These are phyloP conservation scores for Daedalea quercina DNA, from an alignment of 768 basidiomycete species.

Conservation along the genomic window DNA sequence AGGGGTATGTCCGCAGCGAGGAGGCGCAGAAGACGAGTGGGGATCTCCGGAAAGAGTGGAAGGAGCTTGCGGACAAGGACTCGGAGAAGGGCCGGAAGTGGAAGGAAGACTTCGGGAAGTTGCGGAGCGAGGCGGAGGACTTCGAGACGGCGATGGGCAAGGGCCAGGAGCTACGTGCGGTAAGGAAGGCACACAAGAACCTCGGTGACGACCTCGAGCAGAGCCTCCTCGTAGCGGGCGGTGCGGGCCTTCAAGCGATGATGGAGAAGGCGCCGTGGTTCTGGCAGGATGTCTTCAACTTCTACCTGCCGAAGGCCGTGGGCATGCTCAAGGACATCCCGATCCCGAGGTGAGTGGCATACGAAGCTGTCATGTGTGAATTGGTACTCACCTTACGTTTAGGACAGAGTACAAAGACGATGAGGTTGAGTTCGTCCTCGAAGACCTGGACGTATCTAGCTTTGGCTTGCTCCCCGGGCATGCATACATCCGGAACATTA, in stretches of 20 bases:
- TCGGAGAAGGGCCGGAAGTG: conserved; percentile 40
- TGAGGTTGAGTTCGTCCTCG: conserved; percentile 68
- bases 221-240: conserved; percentile 32
- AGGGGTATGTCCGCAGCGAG: conserved; percentile 47
- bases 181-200: conserved; percentile 41
- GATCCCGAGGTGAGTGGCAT: conserved; percentile 50
- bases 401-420: conserved; percentile 69
- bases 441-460: conserved; percentile 65
- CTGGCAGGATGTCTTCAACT: conserved; percentile 77
- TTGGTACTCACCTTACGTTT: not conserved
- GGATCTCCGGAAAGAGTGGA: conserved; percentile 45
- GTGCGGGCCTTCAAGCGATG: conserved; percentile 41
- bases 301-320: conserved; percentile 61
- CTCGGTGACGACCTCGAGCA: conserved; percentile 44
- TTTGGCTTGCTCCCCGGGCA: conserved; percentile 64
- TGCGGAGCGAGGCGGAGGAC: conserved; percentile 38
- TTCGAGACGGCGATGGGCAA: conserved; percentile 39
- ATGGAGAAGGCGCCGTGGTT: conserved; percentile 66
- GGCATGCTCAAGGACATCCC: conserved; percentile 51
- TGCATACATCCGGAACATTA: conserved; percentile 67
- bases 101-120: conserved; percentile 38
- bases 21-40: conserved; percentile 34
- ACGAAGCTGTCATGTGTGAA: not conserved
- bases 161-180: conserved; percentile 43
- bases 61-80: conserved; percentile 37